Base-by-base conservation (phyloP, 495 filamentous ascomycete species). In the Saxophila tyrrhenica region DNA sequence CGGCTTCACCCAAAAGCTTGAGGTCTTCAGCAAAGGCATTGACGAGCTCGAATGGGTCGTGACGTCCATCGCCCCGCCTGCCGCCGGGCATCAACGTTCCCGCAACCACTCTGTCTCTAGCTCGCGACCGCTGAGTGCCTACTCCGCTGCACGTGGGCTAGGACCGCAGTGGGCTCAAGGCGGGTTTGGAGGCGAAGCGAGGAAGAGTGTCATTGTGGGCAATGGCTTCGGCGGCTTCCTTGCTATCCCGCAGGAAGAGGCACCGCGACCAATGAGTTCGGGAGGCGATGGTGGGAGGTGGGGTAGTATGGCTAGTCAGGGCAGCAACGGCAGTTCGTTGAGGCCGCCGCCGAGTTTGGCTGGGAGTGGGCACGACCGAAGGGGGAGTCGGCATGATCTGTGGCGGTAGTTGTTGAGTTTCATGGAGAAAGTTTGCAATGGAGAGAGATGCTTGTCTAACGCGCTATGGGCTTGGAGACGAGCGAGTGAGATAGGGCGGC, bases 1-100 rank as follows among this genome's bases (percentile, higher is more conserved):
- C 35, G 75, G 66, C 58, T 85, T 76, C 64, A 72, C 56, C 19
- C 81, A 85, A 55, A 78, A 79, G 7, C 75, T 95, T 24, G 80
- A 86, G 61, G 80, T 95, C 23, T 94, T 89, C 67, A 87, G 80
- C 65, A 95, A 94, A 69, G 85, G 86, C 23, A 75, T 88, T 19
- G 83, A 89, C 56, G 87, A 89, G 61, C 72, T 87, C 20, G 87
- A 90, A 59, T 95, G 89, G 89, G 84, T 85, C 57, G 85, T 89
- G 64, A 84, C 80, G 0, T 70, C 75, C 7, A 73, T 82, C 56
- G 69, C 75, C 3, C 80, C 78, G 2, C 64, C 71, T 65, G 64
- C 0, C 48, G 68, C 65, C 5, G 63, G 64, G 10, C 23, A 39
- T 39, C 15, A 21, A 32, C 17, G 52, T 63, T 46, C 13, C 48